These are phyloP conservation scores for Kalmusia sp. DNA, from an alignment of 2,329 filamentous ascomycete genomes.

Conservation along the genomic window DNA sequence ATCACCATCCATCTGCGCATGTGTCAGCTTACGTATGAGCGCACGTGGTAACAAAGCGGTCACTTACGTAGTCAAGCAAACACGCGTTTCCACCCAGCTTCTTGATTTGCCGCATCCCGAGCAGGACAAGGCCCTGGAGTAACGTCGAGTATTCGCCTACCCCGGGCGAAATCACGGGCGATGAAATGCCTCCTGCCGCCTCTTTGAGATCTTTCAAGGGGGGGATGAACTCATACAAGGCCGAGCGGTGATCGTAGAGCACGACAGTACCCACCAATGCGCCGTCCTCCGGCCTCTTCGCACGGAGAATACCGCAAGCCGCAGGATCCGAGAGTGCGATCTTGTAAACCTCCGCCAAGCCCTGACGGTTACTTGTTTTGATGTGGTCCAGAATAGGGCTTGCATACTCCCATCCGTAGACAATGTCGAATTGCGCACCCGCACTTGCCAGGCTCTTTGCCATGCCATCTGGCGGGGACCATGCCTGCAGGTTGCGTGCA, in stretches of 20 bases:
- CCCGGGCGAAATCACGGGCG: slow-evolving; percentile 75
- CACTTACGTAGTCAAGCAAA: slow-evolving; percentile 79
- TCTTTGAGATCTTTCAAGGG: slow-evolving; percentile 66
- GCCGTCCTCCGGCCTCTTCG: slow-evolving; percentile 72
- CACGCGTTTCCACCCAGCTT: slow-evolving; percentile 75
- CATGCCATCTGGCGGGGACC: slow-evolving; percentile 79
- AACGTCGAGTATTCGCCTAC: slow-evolving; percentile 73
- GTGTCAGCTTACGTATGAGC: slow-evolving; percentile 32
- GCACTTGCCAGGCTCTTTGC: slow-evolving; percentile 75
- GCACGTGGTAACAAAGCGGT: not conserved
- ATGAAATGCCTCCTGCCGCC: slow-evolving; percentile 77
- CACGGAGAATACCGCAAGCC: slow-evolving; percentile 81
- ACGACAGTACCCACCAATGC: slow-evolving; percentile 80
- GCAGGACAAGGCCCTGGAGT: slow-evolving; percentile 79
- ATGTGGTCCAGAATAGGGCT: slow-evolving; percentile 78
- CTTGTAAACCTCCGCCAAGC: slow-evolving; percentile 80
- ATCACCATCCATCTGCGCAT: slow-evolving; percentile 69
- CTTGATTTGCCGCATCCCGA: slow-evolving; percentile 84
- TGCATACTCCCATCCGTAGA: slow-evolving; percentile 79
- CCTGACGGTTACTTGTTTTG: slow-evolving; percentile 74
- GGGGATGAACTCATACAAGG: slow-evolving; percentile 73
- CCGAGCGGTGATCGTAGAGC: slow-evolving; percentile 74
- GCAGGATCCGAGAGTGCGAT: slow-evolving; percentile 74
- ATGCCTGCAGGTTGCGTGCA: slow-evolving; percentile 74
- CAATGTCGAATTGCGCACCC: slow-evolving; percentile 80